These are phyloP conservation scores for Akanthomyces dipterigenus DNA, from an alignment of 2,329 filamentous ascomycete species.

Conservation along the genomic window DNA sequence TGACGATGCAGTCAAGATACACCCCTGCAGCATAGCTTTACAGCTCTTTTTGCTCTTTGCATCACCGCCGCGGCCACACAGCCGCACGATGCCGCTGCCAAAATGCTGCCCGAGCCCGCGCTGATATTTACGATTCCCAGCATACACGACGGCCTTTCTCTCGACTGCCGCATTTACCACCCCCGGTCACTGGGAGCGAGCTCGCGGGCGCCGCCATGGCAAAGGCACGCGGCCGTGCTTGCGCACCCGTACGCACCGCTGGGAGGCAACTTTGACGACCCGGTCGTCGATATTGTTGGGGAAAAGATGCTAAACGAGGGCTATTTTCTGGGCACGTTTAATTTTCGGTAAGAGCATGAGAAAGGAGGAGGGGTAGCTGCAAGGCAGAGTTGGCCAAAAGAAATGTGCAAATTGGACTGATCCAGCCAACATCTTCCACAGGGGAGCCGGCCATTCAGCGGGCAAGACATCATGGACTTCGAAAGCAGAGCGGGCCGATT, in stretches of 20 bases:
- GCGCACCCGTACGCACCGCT: conserved; percentile 89
- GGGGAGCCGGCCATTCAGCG: conserved; percentile 68
- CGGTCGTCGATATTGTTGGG: conserved; percentile 62
- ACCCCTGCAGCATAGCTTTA: background rate
- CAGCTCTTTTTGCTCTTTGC: background rate
- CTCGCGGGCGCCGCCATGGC: conserved; percentile 33
- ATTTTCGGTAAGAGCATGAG: conserved; percentile 62
- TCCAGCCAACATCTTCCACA: conserved; percentile 28
- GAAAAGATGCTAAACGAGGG: conserved; percentile 60
- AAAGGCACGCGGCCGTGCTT: conserved; percentile 53
- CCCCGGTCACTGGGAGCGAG: conserved; percentile 37
- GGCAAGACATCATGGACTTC: conserved; percentile 85
- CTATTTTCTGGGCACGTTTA: conserved; percentile 80
- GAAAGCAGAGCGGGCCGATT: conserved; percentile 74
- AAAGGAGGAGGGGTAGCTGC: no score
- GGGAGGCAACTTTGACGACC: conserved; percentile 80
- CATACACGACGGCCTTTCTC: conserved; percentile 65
- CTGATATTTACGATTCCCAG: conserved; percentile 75
- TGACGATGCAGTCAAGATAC: background rate
- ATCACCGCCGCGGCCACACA: background rate
- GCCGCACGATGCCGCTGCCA: conserved; percentile 16
- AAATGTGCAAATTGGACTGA: background rate
- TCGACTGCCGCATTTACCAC: conserved; percentile 82
- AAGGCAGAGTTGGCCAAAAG: no score
- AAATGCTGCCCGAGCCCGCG: conserved; percentile 50